Evolutionary conservation across 139 green algal genomes (phyloP).

Genomic region (Coelastrella sp.): DNA sequence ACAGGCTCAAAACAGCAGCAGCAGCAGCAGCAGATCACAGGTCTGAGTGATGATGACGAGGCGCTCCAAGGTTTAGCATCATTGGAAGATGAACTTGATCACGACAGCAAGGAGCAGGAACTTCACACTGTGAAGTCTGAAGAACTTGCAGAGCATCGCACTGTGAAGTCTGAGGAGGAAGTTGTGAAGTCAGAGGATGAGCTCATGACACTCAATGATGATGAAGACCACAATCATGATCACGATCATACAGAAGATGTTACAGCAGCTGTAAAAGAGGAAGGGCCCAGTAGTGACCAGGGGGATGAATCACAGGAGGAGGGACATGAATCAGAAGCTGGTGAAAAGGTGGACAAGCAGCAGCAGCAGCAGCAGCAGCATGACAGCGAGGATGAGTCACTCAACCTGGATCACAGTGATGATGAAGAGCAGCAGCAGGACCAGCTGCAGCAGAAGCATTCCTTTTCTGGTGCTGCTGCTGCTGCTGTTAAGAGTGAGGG

Average conservation of each 20-base stretch:
- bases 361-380: background rate
- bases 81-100: background rate
- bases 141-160: background rate
- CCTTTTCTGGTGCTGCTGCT: background rate
- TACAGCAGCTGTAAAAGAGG: background rate
- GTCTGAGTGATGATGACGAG: slow-evolving; percentile 12
- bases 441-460: background rate
- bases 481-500: background rate
- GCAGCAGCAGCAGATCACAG: background rate
- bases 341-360: background rate
- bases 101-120: background rate
- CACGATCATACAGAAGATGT: background rate
- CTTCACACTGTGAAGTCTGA: slow-evolving; percentile 14
- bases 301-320: background rate
- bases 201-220: background rate
- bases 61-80: background rate
- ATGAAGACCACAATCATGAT: background rate
- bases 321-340: background rate
- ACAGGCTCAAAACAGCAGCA: background rate
- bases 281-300: background rate
- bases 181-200: slow-evolving; percentile 11
- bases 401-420: background rate
- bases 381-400: background rate
- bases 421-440: background rate
- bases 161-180: slow-evolving; percentile 15